Base-by-base conservation (phyloP, 441 rosid genomes). In the Manihot esculenta region DNA sequence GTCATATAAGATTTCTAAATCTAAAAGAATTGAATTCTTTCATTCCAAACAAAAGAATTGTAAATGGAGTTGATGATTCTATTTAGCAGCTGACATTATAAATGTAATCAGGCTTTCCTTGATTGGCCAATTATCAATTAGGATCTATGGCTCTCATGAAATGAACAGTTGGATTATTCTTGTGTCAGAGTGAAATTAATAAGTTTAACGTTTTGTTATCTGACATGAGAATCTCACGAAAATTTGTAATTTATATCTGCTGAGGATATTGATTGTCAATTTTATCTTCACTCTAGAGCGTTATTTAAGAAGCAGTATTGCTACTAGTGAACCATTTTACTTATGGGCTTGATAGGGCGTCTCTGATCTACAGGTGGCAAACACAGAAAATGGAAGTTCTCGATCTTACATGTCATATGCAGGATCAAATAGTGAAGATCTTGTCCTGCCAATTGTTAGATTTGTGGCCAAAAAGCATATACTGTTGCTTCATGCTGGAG, bases 401-500 rank as follows among this genome's bases (percentile, higher is more conserved):
- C n/a, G n/a, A n/a, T n/a, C n/a, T n/a, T n/a, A n/a, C n/a, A n/a
- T n/a, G n/a, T n/a, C n/a, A n/a, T n/a, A n/a, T n/a, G n/a, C n/a
- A n/a, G 80, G 76, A 67, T 79, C 81, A 2, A 54, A 57, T 30
- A 33, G 58, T 68, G 82, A 70, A 54, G 77, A 64, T 64, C 56
- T 73, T 78, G 47, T 68, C 6, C 26, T 14, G 61, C 71, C 81
- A 74, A 70, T 82, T 79, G 85, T 82, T 72, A 79, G 80, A 54
- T 82, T 85, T 69, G 35, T 94, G 72, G 84, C 83, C 74, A 81
- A 82, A 62, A 90, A 85, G 79, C 97, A 90, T 83, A 87, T 94
- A 64, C 75, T 94, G 60, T 78, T 94, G 86, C 94, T 92, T 83
- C 99, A 92, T 84, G 99, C 99, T 71, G 99, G 98, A 74, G 99